Percentiles rank a stretch among this genome's conserved stretches.
phyloP scores from a whole-genome alignment of 208 protist genomes.

The Lotmaria passim region DNA sequence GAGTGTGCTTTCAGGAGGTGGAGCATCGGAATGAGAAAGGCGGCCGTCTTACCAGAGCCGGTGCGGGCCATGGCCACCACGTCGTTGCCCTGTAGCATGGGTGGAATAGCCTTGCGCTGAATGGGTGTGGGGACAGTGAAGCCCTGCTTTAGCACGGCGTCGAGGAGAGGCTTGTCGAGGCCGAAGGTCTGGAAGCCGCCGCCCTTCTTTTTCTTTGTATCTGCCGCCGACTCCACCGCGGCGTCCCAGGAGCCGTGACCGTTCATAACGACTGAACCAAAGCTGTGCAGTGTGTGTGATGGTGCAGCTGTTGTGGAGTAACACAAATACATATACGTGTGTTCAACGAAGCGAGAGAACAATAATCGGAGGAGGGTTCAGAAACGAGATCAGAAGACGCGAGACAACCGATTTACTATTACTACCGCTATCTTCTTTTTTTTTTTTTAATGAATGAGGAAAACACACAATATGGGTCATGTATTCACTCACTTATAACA shows the following conservation, averaged over 20 bases:
- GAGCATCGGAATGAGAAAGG: conserved; percentile 98
- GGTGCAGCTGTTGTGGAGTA: background rate
- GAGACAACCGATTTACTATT: too few species aligned
- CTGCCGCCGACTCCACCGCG: conserved; percentile 59
- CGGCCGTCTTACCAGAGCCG: conserved; percentile 99
- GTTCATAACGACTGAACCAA: conserved; percentile 35
- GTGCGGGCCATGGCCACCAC: conserved; percentile 99
- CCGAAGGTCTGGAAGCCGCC: conserved; percentile 91
- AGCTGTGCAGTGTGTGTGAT: background rate
- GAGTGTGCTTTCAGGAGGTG: conserved; percentile 92
- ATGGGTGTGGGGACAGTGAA: conserved; percentile 99
- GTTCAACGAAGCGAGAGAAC: background rate
- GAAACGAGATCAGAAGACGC: background rate
- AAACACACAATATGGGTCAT: too few species aligned
- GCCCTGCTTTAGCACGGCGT: conserved; percentile 95
- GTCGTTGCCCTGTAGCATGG: conserved; percentile 95
- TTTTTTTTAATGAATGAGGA: background rate
- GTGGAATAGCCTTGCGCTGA: conserved; percentile 97
- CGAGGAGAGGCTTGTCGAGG: conserved; percentile 91
- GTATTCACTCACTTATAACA: too few species aligned
- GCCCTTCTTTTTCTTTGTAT: conserved; percentile 78
- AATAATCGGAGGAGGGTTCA: background rate
- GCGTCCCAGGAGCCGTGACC: conserved; percentile 79
- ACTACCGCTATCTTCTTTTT: conserved; percentile 5
- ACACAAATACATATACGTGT: background rate